Conservation (phyloP, 257 asterid species). For the Penstemon davidsonii region DNA sequence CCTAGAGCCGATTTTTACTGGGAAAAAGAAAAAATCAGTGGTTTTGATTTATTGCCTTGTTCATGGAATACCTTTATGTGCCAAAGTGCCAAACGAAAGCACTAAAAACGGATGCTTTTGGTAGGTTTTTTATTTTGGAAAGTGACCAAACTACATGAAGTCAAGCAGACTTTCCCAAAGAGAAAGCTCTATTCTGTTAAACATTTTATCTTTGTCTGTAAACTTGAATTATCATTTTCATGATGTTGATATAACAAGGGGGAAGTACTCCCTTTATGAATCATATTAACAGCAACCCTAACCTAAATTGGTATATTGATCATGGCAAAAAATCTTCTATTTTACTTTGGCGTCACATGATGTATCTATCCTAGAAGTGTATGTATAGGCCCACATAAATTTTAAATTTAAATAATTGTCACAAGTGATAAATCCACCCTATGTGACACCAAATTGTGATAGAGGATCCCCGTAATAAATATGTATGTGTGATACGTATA, state of each 20-base stretch:
- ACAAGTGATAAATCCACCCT: too few relatives aligned
- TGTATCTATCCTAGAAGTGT: too few relatives aligned
- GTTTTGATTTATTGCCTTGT: constrained; percentile 23
- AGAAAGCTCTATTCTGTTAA: constrained; percentile 20
- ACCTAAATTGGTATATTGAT: not conserved
- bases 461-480: too few relatives aligned
- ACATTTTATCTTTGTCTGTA: not conserved
- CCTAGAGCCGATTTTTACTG: constrained; percentile 1
- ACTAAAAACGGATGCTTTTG: constrained; percentile 21
- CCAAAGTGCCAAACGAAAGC: constrained; percentile 41
- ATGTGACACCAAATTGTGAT: too few relatives aligned
- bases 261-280: not conserved
- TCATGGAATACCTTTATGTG: constrained; percentile 42
- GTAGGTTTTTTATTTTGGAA: constrained; percentile 29
- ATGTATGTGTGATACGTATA: too few relatives aligned
- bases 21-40: constrained; percentile 2
- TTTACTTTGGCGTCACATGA: too few relatives aligned
- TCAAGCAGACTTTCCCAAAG: constrained; percentile 31
- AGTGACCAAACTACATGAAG: constrained; percentile 43
- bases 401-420: too few relatives aligned
- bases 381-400: too few relatives aligned
- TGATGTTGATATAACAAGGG: constrained; percentile 24
- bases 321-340: too few relatives aligned
- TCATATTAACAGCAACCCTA: constrained; percentile 9
- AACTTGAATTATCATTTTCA: constrained; percentile 3